Evolutionary conservation across 2,329 filamentous ascomycete genomes (phyloP).

Genomic region (Talaromyces sp.): DNA sequence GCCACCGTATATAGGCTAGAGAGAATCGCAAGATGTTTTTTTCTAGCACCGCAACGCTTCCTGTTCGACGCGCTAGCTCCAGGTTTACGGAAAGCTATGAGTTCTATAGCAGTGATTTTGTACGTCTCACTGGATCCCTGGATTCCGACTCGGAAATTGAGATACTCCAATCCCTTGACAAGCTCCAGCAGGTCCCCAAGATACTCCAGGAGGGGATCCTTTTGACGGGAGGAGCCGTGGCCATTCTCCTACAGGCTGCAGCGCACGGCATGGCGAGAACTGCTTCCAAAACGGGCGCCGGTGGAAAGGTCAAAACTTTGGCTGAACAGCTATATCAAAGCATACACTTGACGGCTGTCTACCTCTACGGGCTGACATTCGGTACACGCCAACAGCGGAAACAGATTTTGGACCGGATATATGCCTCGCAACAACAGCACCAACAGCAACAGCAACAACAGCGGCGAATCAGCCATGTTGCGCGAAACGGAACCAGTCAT

Average conservation of each 20-base stretch:
- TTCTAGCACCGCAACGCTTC: constrained; percentile 1
- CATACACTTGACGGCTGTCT: constrained; percentile 30
- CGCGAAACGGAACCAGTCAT: constrained; percentile 1
- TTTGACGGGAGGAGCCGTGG: constrained; percentile 34
- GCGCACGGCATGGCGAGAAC: constrained; percentile 26
- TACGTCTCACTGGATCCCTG: constrained; percentile 10
- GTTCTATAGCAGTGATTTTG: constrained; percentile 15
- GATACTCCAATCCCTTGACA: constrained; percentile 29
- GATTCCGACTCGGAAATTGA: constrained; percentile 17
- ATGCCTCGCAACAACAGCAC: constrained; percentile 15
- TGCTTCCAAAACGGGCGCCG: constrained; percentile 13
- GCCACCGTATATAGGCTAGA: neutral
- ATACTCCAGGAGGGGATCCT: constrained; percentile 36
- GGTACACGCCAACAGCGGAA: constrained; percentile 30
- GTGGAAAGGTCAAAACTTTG: constrained; percentile 6
- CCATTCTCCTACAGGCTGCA: constrained; percentile 34
- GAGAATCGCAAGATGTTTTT: neutral
- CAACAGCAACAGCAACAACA: constrained; percentile 17
- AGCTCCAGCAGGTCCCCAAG: constrained; percentile 34
- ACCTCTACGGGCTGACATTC: constrained; percentile 35
- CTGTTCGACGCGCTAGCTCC: constrained; percentile 11
- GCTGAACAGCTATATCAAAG: constrained; percentile 30
- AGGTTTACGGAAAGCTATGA: constrained; percentile 18
- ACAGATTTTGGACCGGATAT: constrained; percentile 26
- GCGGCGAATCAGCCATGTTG: neutral